phyloP scores from a whole-genome alignment of 2,329 filamentous ascomycete species.

The Elsinoe necatrix region DNA sequence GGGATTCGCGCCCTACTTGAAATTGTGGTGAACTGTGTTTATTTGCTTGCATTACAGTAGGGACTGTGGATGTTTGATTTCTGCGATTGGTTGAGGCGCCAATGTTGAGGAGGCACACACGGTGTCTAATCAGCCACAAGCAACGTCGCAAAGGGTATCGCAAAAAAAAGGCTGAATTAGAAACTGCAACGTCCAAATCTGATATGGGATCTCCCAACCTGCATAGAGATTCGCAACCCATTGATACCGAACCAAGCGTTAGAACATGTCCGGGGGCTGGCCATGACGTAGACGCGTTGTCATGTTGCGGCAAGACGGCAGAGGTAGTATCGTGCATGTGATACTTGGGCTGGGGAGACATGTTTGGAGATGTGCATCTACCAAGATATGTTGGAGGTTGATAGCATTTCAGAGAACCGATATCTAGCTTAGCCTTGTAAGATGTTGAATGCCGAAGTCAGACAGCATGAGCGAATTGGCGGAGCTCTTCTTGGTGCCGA shows the following conservation, averaged over 20 bases:
- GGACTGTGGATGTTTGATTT: background rate
- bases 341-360: constrained; percentile 18
- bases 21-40: background rate
- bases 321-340: background rate
- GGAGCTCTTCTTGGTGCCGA: background rate
- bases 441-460: background rate
- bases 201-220: background rate
- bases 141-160: background rate
- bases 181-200: background rate
- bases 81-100: background rate
- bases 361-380: too few species aligned
- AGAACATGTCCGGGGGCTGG: background rate
- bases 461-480: background rate
- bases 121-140: background rate
- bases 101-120: background rate
- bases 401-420: too few species aligned
- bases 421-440: too few species aligned
- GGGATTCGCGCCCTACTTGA: background rate
- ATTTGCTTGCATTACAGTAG: background rate
- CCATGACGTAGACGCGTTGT: constrained; percentile 1
- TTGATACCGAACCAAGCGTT: background rate
- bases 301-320: background rate
- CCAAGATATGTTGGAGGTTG: too few species aligned
- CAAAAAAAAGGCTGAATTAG: background rate
- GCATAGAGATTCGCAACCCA: background rate